A percentile compares a stretch with the other conserved stretches of the same genome.
Evolutionary conservation across 176 grass and related monocot genomes (phyloP).

Genomic region (Cenchrus purpureus): DNA sequence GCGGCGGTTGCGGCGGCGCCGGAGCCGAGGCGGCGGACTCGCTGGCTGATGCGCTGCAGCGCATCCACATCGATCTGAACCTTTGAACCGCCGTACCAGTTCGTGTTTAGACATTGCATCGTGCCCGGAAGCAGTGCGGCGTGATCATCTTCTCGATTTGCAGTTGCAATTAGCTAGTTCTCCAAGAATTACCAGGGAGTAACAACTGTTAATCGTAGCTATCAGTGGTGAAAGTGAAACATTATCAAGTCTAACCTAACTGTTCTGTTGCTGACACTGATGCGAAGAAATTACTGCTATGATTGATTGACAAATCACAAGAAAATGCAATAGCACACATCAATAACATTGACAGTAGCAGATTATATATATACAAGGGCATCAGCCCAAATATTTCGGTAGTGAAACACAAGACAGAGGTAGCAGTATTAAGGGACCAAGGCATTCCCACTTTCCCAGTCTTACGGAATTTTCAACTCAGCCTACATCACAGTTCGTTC

Average conservation of each 20-base stretch:
- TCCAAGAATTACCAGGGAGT: too few relatives aligned
- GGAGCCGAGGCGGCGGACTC: neutral
- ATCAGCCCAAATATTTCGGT: conserved; percentile 28
- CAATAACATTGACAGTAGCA: conserved; percentile 23
- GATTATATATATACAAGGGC: conserved; percentile 47
- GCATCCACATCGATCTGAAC: neutral
- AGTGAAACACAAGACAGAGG: conserved; percentile 16
- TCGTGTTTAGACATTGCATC: neutral
- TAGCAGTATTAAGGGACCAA: neutral
- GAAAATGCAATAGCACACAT: neutral
- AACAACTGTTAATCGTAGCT: neutral
- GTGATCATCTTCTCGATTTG: too few relatives aligned
- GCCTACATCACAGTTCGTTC: neutral
- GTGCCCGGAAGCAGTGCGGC: too few relatives aligned
- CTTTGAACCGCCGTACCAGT: neutral
- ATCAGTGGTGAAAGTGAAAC: neutral
- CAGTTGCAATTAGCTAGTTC: neutral
- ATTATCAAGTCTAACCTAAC: neutral
- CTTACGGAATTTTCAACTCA: conserved; percentile 6
- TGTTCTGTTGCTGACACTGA: neutral
- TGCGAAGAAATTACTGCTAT: neutral
- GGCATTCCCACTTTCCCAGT: neutral
- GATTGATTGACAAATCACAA: neutral
- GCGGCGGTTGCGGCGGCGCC: neutral
- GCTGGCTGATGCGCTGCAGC: neutral